Base-by-base conservation (phyloP, 805 yeast species). In the Nakazawaea populi region DNA sequence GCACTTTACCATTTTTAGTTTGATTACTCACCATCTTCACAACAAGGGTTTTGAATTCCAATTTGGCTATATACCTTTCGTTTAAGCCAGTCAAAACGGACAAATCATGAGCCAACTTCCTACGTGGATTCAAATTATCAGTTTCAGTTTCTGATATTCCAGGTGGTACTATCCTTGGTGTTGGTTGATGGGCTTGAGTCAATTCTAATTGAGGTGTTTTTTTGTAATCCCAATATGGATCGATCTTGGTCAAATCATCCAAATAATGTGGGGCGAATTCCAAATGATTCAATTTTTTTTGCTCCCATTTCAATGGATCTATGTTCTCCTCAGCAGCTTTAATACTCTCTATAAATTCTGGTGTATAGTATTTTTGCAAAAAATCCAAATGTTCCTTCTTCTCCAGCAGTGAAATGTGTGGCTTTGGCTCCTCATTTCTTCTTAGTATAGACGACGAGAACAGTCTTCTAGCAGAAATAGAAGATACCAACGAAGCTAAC, bases 1-100 rank as follows among this genome's bases (percentile, higher is more conserved):
- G 82, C 56, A 88, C 88, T 65, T 89, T 90, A 66, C 97, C 97
- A 73, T 89, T 88, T 39, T 89, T 83, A 2, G 97, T 92, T 75
- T 89, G 96, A 65, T 89, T 89, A 50, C 90, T 83, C 29, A 92
- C 98, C 47, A 87, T 74, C 69, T 89, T 90, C 73, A 83, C 73
- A 40, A 86, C 75, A 54, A 87, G 66, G 2, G 89, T 87, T 63
- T 85, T 82, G 58, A 81, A 82, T 51, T 75, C 74, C 54, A 89
- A 74, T 48, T 74, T 75, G 52, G 75, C 72, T 58, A 88, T 80
- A 64, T 82, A 87, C 39, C 73, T 66, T 51, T 76, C 79, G 56
- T 80, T 78, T 55, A 84, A 76, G 0, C 91, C 92, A 0, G 92
- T 85, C 56, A 85, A 74, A 47, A 76, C 67, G 31, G 85, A 71